phyloP scores from a whole-genome alignment of 2,329 filamentous ascomycete species.

The Lasiodiplodia theobromae region DNA sequence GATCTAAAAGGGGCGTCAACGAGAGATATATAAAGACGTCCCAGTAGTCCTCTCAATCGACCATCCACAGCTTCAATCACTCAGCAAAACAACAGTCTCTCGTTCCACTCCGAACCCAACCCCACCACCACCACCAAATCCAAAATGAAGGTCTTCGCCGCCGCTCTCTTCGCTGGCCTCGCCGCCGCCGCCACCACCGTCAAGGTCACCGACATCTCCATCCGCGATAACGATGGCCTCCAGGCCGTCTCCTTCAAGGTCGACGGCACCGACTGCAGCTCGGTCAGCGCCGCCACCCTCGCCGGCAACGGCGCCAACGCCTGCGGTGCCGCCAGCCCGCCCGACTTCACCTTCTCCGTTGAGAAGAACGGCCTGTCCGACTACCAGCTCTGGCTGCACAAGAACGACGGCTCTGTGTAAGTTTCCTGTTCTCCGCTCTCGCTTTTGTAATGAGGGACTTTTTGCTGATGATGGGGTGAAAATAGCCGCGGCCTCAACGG shows the following conservation, averaged over 20 bases:
- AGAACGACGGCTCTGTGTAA: constrained; percentile 15
- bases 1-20: background rate
- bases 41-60: background rate
- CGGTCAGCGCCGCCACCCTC: background rate
- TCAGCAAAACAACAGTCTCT: background rate
- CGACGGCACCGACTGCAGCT: constrained; percentile 8
- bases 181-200: background rate
- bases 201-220: constrained; percentile 23
- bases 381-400: constrained; percentile 10
- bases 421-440: too few relatives aligned
- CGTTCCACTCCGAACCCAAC: background rate
- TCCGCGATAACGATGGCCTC: constrained; percentile 28
- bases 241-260: constrained; percentile 21
- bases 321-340: constrained; percentile 8
- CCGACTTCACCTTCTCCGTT: constrained; percentile 17
- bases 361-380: background rate
- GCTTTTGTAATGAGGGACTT: background rate
- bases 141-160: constrained; percentile 4
- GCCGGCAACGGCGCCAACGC: background rate
- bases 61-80: background rate
- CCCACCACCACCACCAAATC: background rate
- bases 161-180: constrained; percentile 4
- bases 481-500: constrained; percentile 11
- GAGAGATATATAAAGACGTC: background rate
- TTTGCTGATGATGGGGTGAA: background rate